Base-by-base conservation (phyloP, 2,329 filamentous ascomycete species). In the Verticillium nubilum region DNA sequence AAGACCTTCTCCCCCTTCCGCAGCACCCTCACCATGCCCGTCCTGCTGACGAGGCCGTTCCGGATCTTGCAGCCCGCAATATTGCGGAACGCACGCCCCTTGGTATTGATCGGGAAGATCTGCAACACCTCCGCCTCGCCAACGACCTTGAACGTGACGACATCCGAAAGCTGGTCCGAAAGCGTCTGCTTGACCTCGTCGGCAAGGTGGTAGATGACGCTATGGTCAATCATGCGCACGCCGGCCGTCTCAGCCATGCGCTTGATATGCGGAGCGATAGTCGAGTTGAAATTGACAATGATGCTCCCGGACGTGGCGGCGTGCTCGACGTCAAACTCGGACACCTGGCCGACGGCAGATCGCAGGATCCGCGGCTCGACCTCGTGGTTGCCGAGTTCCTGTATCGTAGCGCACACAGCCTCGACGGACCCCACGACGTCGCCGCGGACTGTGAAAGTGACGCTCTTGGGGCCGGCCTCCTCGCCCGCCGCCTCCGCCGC, bases 401-500 rank as follows among this genome's bases (percentile, higher is more conserved):
- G 78, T 60, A 99, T 82, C 9, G 89, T 88, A 55, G 91, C 88
- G 61, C 87, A 81, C 2, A 98, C 89, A 2, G 95, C 95, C 77
- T 99, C 95, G 0, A 93, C 92, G 0, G 94, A 98, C 37, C 95
- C 95, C 62, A 89, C 90, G 19, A 98, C 95, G 68, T 99, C 95
- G 58, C 88, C 93, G 74, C 96, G 97, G 76, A 99, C 81, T 60
- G 95, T 86, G 73, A 98, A 95, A 67, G 89, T 89, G 54, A 97
- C 82, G 17, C 82, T 76, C 56, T 79, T 78, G 7, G 81, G 74
- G 9, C 79, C 78, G 33, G 72, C 67, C 15, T 69, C 66, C 27
- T 75, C 75, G 9, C 72, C 75, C 2, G 67, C 67, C 1, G 72
- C 68, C 2, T 71, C 67, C 54, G 73, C 77, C 53, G 74, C 77